Conservation (phyloP, 164 flowering plant genomes). For the Saururus chinensis region DNA sequence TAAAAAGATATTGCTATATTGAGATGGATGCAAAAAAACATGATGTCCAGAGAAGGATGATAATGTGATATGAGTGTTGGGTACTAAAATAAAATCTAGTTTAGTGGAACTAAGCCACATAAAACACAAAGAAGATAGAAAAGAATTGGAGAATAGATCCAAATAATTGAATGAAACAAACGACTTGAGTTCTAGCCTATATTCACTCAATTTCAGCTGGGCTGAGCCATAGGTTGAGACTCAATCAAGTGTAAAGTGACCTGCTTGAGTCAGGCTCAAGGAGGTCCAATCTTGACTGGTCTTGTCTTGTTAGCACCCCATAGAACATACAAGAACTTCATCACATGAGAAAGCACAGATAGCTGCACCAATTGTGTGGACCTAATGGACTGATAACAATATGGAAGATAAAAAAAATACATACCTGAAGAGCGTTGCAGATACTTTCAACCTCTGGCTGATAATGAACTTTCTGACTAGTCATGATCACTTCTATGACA, state of each 20-base stretch:
- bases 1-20: too few species aligned
- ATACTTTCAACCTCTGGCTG: slow-evolving; percentile 65
- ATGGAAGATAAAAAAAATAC: background rate
- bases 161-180: background rate
- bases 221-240: background rate
- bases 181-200: background rate
- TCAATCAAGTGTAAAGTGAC: background rate
- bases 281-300: background rate
- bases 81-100: too few species aligned
- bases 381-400: background rate
- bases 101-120: too few species aligned
- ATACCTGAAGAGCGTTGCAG: slow-evolving; percentile 83
- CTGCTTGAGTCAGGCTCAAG: background rate
- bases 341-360: too few species aligned
- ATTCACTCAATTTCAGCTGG: background rate
- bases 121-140: background rate
- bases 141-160: too few species aligned
- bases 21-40: too few species aligned
- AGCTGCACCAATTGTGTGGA: background rate
- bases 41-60: too few species aligned
- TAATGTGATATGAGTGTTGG: too few species aligned
- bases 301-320: background rate
- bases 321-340: background rate
- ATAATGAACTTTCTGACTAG: slow-evolving; percentile 44
- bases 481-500: slow-evolving; percentile 75